Evolutionary conservation across 2,329 filamentous ascomycete genomes (phyloP), one percentile per base, ranked within the genome.

Genomic region (Pyricularia sp.): DNA sequence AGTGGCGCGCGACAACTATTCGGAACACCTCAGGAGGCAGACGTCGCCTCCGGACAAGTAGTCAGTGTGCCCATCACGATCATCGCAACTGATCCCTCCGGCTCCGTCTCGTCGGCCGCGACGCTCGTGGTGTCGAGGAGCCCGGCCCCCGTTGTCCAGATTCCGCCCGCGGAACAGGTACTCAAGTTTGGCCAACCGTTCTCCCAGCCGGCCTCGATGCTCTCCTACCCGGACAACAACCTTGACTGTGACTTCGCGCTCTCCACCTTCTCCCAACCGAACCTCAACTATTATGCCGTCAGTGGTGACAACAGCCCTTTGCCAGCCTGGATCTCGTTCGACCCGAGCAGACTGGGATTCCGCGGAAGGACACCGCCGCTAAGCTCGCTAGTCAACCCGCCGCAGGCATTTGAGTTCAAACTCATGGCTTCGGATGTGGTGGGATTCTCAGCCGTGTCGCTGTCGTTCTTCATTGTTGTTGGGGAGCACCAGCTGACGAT

Each of bases 251-350:
- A 77, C 2, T 87, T 90, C 71, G 79, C 84, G 64, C 72, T 75
- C 5, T 79, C 86, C 23, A 92, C 90, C 0, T 97, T 97, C 76
- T 81, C 81, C n/a, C 79, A 84, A 61, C 78, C 80, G 0, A 80
- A 79, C 20, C 83, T 89, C 67, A 87, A 88, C 69, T 97, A 93
- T 77, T 94, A 95, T 75, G 92, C 92, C 10, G 88, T 90, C 3
- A 90, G 92, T 4, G 83, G 83, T 5, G 86, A 94, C 74, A 91
- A 92, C 74, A 92, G 91, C n/a, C 93, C 93, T 50, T 80, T 97
- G 50, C 93, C 93, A 25, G 89, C 92, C 0, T 97, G 93, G 93
- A 81, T 97, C 64, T 80, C 81, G n/a, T 97, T 97, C 74, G 86
- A 95, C 72, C 76, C 85, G 0, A 76, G 76, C 1, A 82, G 78